Conservation (phyloP, 2,329 filamentous ascomycete species). For the Exserohilum rostratum region DNA sequence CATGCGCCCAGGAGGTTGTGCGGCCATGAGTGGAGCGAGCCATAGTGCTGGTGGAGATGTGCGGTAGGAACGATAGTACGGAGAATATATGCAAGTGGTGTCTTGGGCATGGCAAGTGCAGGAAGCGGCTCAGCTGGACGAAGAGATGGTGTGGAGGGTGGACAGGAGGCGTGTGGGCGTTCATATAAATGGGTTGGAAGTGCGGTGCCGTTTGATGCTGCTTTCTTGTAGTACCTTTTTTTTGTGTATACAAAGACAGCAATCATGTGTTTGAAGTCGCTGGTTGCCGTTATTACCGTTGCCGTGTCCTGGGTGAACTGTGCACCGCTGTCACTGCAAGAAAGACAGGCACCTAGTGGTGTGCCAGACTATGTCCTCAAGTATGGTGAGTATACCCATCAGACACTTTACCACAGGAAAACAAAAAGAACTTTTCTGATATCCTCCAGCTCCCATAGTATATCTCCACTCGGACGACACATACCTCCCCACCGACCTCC, state of each 20-base stretch:
- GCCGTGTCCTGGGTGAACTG: constrained; percentile 21
- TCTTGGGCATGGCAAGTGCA: no score
- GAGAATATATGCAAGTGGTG: neutral
- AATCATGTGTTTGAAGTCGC: constrained; percentile 19
- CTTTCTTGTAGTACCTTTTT: constrained; percentile 1
- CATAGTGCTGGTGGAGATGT: no score
- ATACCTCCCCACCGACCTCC: constrained; percentile 54
- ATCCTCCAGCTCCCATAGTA: constrained; percentile 50
- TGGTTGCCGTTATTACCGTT: constrained; percentile 15
- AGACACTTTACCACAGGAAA: no score
- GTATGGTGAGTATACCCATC: constrained; percentile 40
- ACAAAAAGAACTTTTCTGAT: constrained; percentile 10
- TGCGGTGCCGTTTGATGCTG: no score
- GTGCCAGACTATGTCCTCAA: constrained; percentile 48
- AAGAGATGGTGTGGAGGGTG: no score
- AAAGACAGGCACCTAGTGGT: constrained; percentile 31
- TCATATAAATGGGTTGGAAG: no score
- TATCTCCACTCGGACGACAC: constrained; percentile 52
- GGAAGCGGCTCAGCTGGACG: no score
- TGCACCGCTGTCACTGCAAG: constrained; percentile 24
- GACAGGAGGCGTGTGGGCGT: no score
- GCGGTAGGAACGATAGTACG: no score
- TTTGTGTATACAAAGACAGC: neutral
- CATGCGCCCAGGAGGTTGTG: no score
- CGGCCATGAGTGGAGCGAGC: no score